Base-by-base conservation (phyloP, 345 rosid genomes). In the Mallotus nudiflorus region DNA sequence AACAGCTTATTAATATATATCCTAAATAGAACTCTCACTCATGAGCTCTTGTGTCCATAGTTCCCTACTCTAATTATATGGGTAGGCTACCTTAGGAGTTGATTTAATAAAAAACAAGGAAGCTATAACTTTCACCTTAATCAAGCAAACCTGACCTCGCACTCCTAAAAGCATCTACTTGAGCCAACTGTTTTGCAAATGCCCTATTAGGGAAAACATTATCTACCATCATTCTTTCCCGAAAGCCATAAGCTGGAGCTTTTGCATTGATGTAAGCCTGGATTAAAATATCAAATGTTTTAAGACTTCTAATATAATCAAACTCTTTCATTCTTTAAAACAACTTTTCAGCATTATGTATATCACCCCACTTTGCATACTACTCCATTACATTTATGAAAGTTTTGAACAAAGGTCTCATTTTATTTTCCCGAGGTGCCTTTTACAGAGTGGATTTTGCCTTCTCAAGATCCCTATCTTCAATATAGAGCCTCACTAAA, bases 141-240 rank as follows among this genome's bases (percentile, higher is more conserved):
- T 89, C 91, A 24, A 93, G 82, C 77, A 86, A 76, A 51, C 83
- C 83, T 4, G 91, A 88, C 33, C 77, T 70, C 7, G 89, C 70
- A 20, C 84, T 81, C 83, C 83, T 84, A 75, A 91, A 88, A 0
- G 94, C 84, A 81, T 88, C 92, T 1, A 73, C 79, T 68, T 71
- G 75, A 73, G 74, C 74, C 74, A 91, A 62, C 61, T 72, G 84
- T 19, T 80, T 78, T 5, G 83, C 81, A 69, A 88, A 37, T 3
- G 74, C 50, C 53, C 74, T 83, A 54, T 80, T 84, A 19, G 95
- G 98, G 73, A 87, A 84, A 22, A 90, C 69, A 37, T 88, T 87
- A 68, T 94, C 95, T 0, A 89, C 93, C 77, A 72, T 84, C 91
- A 91, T 86, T 76, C 98, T 85, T 16, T 90, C 93, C 77, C 86